A percentile compares a stretch with the other conserved stretches of the same genome.
Evolutionary conservation across 305 asterid genomes (phyloP).

Genomic region (Fraxinus greggii): DNA sequence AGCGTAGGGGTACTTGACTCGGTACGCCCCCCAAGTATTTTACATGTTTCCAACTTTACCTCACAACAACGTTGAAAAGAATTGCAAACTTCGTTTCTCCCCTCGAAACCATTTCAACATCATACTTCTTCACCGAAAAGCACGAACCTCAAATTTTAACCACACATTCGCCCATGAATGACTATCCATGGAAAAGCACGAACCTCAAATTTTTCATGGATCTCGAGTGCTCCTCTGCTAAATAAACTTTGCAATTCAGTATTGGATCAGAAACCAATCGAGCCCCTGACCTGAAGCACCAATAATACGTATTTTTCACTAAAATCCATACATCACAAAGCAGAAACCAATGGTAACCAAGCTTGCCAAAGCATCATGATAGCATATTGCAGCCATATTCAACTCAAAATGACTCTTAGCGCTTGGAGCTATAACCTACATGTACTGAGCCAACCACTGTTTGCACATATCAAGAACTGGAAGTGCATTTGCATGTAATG

Average conservation of each 20-base stretch:
- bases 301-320: constrained; percentile 11
- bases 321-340: constrained; percentile 13
- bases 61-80: constrained; percentile 7
- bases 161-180: too few species aligned
- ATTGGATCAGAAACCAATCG: constrained; percentile 4
- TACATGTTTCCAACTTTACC: constrained; percentile 7
- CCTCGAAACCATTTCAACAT: background rate
- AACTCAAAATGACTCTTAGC: constrained; percentile 25
- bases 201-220: background rate
- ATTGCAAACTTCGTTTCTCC: constrained; percentile 1
- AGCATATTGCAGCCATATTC: constrained; percentile 20
- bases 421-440: constrained; percentile 42
- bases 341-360: background rate
- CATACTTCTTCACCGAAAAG: constrained; percentile 6
- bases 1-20: background rate
- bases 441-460: constrained; percentile 95
- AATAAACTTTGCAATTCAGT: background rate
- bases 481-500: constrained; percentile 92
- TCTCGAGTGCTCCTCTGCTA: background rate
- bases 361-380: constrained; percentile 5
- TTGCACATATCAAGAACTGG: constrained; percentile 99
- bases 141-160: background rate
- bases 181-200: background rate
- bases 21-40: constrained; percentile 10
- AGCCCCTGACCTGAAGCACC: constrained; percentile 9